These are phyloP conservation scores for Backusella westeae DNA, from an alignment of 192 early-diverging fungal species.

Conservation along the genomic window DNA sequence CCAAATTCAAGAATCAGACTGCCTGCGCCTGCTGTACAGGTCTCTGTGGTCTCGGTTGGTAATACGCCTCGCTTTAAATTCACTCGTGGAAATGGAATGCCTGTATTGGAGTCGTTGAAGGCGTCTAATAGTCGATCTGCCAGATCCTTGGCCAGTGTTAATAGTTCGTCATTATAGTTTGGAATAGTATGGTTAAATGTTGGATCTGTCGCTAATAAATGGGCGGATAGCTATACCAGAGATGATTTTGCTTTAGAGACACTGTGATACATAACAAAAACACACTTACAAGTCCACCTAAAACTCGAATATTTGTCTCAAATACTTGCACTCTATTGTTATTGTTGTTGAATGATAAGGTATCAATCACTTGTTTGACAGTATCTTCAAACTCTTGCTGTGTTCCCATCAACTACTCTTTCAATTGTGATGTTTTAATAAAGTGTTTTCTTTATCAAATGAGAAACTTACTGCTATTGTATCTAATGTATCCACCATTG, in stretches of 20 bases:
- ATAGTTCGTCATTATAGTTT: slow-evolving; percentile 76
- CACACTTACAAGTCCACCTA: slow-evolving; percentile 71
- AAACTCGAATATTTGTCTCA: slow-evolving; percentile 88
- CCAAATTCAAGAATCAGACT: slow-evolving; percentile 94
- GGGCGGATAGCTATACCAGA: slow-evolving; percentile 68
- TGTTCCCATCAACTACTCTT: slow-evolving; percentile 61
- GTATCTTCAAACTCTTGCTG: slow-evolving; percentile 61
- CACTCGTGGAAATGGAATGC: slow-evolving; percentile 83
- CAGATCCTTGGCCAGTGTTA: slow-evolving; percentile 79
- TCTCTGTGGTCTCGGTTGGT: slow-evolving; percentile 63
- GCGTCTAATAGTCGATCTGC: slow-evolving; percentile 85
- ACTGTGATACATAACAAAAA: background rate
- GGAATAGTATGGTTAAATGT: slow-evolving; percentile 55
- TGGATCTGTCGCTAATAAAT: slow-evolving; percentile 76
- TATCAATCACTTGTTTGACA: slow-evolving; percentile 58
- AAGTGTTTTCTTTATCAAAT: background rate
- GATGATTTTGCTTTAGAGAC: background rate
- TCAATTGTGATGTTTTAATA: background rate
- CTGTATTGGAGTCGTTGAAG: slow-evolving; percentile 75
- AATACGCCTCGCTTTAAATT: slow-evolving; percentile 77
- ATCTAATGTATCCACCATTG: slow-evolving; percentile 90
- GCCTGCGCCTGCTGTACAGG: slow-evolving; percentile 86
- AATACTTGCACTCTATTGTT: slow-evolving; percentile 93
- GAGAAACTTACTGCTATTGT: slow-evolving; percentile 62
- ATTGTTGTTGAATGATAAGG: slow-evolving; percentile 72